These are phyloP conservation scores for Sugiyamaella qingdaonensis DNA, from an alignment of 805 yeast genomes.

Conservation along the genomic window DNA sequence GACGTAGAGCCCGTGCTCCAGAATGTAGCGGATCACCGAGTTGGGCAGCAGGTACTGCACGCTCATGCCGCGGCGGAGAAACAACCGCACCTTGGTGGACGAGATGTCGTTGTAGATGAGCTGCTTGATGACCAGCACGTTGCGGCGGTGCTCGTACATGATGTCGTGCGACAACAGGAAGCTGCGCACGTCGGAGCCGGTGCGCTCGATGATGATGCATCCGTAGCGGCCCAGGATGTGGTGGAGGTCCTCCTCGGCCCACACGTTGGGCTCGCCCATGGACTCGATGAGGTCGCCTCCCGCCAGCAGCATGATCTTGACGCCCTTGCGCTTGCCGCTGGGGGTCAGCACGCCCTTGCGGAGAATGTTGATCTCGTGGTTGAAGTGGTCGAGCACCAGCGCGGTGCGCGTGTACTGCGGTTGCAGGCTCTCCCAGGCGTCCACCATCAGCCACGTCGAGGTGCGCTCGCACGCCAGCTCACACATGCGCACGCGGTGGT, in stretches of 20 bases:
- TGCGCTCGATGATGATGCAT: conserved; percentile 92
- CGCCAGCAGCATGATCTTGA: conserved; percentile 90
- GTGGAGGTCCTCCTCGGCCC: conserved; percentile 95
- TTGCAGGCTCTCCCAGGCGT: conserved; percentile 97
- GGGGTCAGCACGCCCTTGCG: conserved; percentile 71
- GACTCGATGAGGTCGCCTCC: conserved; percentile 97
- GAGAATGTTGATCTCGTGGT: conserved; percentile 87
- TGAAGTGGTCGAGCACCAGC: conserved; percentile 91
- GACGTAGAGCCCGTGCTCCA: conserved; percentile 81
- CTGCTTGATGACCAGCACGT: conserved; percentile 91
- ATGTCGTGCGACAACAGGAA: conserved; percentile 91
- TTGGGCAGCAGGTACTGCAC: conserved; percentile 93
- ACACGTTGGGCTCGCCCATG: conserved; percentile 99
- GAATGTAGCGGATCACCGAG: conserved; percentile 89
- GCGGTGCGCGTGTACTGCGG: conserved; percentile 91
- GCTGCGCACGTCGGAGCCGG: conserved; percentile 92
- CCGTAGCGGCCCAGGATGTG: conserved; percentile 96
- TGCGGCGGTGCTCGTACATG: conserved; percentile 92
- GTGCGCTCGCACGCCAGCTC: conserved; percentile 97
- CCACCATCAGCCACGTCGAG: conserved; percentile 97
- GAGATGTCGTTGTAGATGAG: conserved; percentile 93
- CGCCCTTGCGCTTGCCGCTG: conserved; percentile 57
- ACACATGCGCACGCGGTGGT: conserved; percentile 95
- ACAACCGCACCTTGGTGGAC: conserved; percentile 89
- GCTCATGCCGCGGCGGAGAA: conserved; percentile 91